phyloP scores from a whole-genome alignment of 352 stramenopile genomes.

The Halophytophthora batemanensis region DNA sequence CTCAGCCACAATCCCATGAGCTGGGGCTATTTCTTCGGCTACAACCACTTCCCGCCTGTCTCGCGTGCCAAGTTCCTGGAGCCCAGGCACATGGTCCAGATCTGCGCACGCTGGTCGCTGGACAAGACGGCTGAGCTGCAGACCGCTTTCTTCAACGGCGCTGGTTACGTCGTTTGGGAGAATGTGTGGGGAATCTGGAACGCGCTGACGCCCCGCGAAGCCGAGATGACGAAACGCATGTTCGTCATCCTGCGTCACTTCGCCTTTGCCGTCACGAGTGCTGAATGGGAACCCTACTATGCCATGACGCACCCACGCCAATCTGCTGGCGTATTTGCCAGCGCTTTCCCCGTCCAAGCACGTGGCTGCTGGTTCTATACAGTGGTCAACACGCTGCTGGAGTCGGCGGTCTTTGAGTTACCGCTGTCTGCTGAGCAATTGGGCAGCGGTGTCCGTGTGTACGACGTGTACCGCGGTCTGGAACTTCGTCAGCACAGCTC shows the following conservation, averaged over 20 bases:
- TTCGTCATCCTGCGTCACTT: slow-evolving; percentile 71
- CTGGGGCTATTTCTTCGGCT: slow-evolving; percentile 80
- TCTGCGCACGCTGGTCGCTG: slow-evolving; percentile 83
- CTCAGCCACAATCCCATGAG: slow-evolving; percentile 72
- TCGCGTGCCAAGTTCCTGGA: slow-evolving; percentile 79
- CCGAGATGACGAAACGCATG: slow-evolving; percentile 51
- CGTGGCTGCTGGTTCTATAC: slow-evolving; percentile 48
- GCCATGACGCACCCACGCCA: slow-evolving; percentile 9
- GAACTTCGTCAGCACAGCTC: slow-evolving; percentile 25
- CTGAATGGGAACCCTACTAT: slow-evolving; percentile 59
- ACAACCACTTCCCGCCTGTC: slow-evolving; percentile 63
- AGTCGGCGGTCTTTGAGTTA: slow-evolving; percentile 29
- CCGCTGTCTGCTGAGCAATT: slow-evolving; percentile 25
- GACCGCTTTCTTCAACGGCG: slow-evolving; percentile 80
- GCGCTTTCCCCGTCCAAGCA: slow-evolving; percentile 35
- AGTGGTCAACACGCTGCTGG: slow-evolving; percentile 44
- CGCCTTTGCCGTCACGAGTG: slow-evolving; percentile 34
- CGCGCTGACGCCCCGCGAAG: slow-evolving; percentile 68
- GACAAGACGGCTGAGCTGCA: slow-evolving; percentile 60
- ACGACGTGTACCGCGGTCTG: slow-evolving; percentile 63
- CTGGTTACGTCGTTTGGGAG: slow-evolving; percentile 86
- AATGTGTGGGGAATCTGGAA: slow-evolving; percentile 90
- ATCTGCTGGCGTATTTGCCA: slow-evolving; percentile 37
- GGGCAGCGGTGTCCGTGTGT: slow-evolving; percentile 27
- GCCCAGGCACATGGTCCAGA: slow-evolving; percentile 75